These are phyloP conservation scores for Colletotrichum filicis DNA, from an alignment of 2,329 filamentous ascomycete genomes.

Conservation along the genomic window DNA sequence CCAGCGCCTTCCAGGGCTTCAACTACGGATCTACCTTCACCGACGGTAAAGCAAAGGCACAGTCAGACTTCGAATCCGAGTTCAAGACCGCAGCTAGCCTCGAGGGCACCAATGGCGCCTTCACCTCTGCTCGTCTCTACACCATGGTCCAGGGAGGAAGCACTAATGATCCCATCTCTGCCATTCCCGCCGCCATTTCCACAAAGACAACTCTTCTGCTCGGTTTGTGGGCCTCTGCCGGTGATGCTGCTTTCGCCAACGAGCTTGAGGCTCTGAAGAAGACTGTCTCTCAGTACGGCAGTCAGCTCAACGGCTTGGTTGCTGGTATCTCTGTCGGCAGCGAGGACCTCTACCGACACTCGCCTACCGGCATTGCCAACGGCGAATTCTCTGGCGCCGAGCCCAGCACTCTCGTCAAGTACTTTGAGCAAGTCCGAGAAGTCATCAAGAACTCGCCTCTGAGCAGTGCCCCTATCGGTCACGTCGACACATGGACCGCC, in stretches of 20 bases:
- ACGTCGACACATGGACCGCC: conserved; percentile 90
- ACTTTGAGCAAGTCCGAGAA: conserved; percentile 75
- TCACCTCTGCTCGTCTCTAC: conserved; percentile 79
- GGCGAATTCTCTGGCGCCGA: conserved; percentile 71
- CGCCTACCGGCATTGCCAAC: conserved; percentile 74
- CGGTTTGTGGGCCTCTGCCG: conserved; percentile 84
- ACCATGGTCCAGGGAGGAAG: conserved; percentile 79
- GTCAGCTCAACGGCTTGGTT: conserved; percentile 72
- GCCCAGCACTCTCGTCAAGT: conserved; percentile 71
- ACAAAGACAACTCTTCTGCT: conserved; percentile 83
- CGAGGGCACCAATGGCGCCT: conserved; percentile 68
- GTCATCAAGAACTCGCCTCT: conserved; percentile 72
- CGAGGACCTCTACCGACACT: conserved; percentile 87
- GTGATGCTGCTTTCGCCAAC: conserved; percentile 71
- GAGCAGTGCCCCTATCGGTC: conserved; percentile 72
- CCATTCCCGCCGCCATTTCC: conserved; percentile 84
- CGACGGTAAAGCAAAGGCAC: conserved; percentile 67
- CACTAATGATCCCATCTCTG: conserved; percentile 71
- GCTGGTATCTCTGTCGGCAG: conserved; percentile 87
- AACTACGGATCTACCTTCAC: conserved; percentile 76
- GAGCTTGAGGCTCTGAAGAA: conserved; percentile 78
- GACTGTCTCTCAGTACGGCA: conserved; percentile 77
- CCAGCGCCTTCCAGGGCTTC: conserved; percentile 70
- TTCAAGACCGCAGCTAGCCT: conserved; percentile 75
- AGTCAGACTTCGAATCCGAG: conserved; percentile 75